phyloP scores from a whole-genome alignment of 441 rosid genomes.

The Eutrema salsugineum region DNA sequence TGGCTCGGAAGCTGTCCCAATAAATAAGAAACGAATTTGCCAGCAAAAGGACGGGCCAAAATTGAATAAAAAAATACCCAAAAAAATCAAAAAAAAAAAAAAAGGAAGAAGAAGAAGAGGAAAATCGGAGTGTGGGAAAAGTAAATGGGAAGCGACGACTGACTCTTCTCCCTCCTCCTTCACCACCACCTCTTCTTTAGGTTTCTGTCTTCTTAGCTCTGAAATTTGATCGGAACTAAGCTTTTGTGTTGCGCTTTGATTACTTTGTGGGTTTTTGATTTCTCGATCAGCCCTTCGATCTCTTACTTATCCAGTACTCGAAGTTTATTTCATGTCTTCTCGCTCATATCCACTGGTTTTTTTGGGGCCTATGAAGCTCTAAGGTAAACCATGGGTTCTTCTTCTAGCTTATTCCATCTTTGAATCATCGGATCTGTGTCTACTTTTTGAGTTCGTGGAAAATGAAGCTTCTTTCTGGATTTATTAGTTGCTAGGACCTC shows the following conservation, averaged over 20 bases:
- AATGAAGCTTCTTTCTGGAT: neutral
- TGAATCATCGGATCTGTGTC: constrained; percentile 26
- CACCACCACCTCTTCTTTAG: constrained; percentile 11
- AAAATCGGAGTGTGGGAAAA: constrained; percentile 19
- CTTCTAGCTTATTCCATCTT: neutral
- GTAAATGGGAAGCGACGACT: constrained; percentile 34
- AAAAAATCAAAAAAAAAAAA: neutral
- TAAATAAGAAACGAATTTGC: constrained; percentile 29
- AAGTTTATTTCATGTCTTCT: constrained; percentile 13
- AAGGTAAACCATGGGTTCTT: constrained; percentile 7
- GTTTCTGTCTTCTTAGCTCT: constrained; percentile 3
- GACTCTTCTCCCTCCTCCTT: constrained; percentile 23
- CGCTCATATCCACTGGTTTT: constrained; percentile 7
- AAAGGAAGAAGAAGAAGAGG: neutral
- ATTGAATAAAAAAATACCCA: constrained; percentile 8
- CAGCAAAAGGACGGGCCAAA: constrained; percentile 31
- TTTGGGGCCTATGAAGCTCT: constrained; percentile 12
- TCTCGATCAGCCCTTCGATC: neutral
- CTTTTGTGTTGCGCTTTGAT: neutral
- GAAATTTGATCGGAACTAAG: constrained; percentile 9
- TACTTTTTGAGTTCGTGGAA: constrained; percentile 1
- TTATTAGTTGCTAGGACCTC: neutral
- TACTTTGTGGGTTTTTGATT: neutral
- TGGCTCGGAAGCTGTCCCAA: neutral
- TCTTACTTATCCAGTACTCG: neutral